Base-by-base conservation (phyloP, 2,329 filamentous ascomycete genomes). In the Trichoderma asperellum region DNA sequence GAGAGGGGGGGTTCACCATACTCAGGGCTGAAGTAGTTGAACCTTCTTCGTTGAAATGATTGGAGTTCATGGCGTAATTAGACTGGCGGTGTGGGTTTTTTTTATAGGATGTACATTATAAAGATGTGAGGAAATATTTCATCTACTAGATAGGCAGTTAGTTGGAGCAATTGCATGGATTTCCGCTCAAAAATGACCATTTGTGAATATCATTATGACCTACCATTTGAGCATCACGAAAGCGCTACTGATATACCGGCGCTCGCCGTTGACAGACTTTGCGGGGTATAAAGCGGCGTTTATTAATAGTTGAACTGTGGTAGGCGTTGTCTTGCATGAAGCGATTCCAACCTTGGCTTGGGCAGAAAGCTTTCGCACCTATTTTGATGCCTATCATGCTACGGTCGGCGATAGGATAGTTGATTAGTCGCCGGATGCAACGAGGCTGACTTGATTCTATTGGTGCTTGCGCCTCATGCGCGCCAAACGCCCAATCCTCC, bases 1-100 rank as follows among this genome's bases (percentile, higher is more conserved):
- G 78, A 76, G 76, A 66, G 73, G 77, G 60, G 75, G 74, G 34
- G 89, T 92, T 78, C 93, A 92, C 35, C 61, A 34, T 2, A 35
- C 53, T 29, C 56, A 68, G 56, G 37, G 27, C n/a, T 69, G 4
- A 66, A 34, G 37, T 40, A 35, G 11, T 53, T 47, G 7, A 1
- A 16, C 3, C 14, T 56, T 21, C 6, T 43, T n/a, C n/a, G 16
- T 16, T 5, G 6, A 66, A 27, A 40, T 59, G 52, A 40, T 37
- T 47, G 7, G 1, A 16, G 4, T 21, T 56, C 7, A 10, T 35
- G 5, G 35, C 16, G 5, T n/a, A 12, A 24, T 34, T 24, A 8
- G 18, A 18, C 4, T 24, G 61, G 5, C 32, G 35, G 18, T 49
- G n/a, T 49, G 7, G 7, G 5, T 21, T 49, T 24, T 49, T 49